These are phyloP conservation scores for Pseudozyma tsukubaensis DNA, from an alignment of 1,284 basidiomycete genomes.

Conservation along the genomic window DNA sequence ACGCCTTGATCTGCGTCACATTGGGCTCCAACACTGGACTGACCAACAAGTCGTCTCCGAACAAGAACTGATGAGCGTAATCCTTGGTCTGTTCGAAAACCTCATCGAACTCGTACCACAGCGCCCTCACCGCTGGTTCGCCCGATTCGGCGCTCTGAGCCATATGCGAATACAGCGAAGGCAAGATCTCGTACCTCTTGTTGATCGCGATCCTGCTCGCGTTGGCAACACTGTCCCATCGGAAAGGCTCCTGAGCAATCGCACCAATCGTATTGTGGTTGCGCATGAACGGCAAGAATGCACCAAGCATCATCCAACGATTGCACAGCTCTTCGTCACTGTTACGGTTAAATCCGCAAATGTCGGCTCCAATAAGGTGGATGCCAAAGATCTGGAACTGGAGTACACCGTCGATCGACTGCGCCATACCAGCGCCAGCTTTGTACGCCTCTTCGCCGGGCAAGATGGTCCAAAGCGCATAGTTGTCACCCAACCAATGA, in stretches of 20 bases:
- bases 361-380: constrained; percentile 51
- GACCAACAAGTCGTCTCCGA: constrained; percentile 49
- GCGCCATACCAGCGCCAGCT: constrained; percentile 69
- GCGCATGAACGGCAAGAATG: constrained; percentile 49
- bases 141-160: constrained; percentile 25
- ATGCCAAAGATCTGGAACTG: constrained; percentile 76
- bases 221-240: constrained; percentile 52
- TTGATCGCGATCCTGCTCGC: constrained; percentile 47
- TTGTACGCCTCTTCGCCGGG: constrained; percentile 41
- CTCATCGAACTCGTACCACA: constrained; percentile 56
- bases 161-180: constrained; percentile 47
- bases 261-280: constrained; percentile 54
- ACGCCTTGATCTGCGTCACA: constrained; percentile 61
- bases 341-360: constrained; percentile 71
- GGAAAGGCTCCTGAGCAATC: constrained; percentile 55
- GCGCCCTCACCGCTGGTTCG: constrained; percentile 37
- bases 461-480: constrained; percentile 74
- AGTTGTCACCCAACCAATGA: constrained; percentile 76
- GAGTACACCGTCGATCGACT: constrained; percentile 76
- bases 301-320: constrained; percentile 54
- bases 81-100: constrained; percentile 47
- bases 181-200: constrained; percentile 51
- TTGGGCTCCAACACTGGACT: constrained; percentile 53
- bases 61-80: constrained; percentile 50
- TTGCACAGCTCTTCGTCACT: constrained; percentile 80